phyloP scores from a whole-genome alignment of 2,329 filamentous ascomycete species.

The Endothia cerciana region DNA sequence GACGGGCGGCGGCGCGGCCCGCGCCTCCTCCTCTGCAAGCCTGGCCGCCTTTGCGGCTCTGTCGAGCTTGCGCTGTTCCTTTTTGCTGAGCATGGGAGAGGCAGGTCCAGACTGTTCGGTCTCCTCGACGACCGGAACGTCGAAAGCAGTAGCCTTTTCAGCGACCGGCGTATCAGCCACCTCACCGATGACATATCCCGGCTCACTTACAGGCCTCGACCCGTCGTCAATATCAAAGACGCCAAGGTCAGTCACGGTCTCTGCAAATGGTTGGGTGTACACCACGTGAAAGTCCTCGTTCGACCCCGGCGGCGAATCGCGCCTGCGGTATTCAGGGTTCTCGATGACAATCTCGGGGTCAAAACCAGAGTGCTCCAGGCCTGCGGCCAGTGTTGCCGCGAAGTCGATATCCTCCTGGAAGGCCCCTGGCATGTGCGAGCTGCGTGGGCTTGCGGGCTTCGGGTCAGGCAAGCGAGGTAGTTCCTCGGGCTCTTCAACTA shows the following conservation, averaged over 20 bases:
- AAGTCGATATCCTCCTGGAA: constrained; percentile 73
- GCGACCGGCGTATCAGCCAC: constrained; percentile 46
- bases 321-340: constrained; percentile 64
- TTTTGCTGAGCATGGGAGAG: constrained; percentile 47
- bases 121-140: constrained; percentile 32
- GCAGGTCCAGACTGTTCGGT: constrained; percentile 22
- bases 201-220: constrained; percentile 36
- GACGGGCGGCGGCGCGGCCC: constrained; percentile 1
- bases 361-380: constrained; percentile 70
- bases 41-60: constrained; percentile 43
- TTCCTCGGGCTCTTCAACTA: constrained; percentile 28
- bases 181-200: constrained; percentile 54
- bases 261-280: constrained; percentile 55
- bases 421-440: constrained; percentile 61
- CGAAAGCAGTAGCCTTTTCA: constrained; percentile 35
- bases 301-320: constrained; percentile 66
- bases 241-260: constrained; percentile 50
- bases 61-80: constrained; percentile 53
- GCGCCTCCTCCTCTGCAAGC: constrained; percentile 33
- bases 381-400: constrained; percentile 70
- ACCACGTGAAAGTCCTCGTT: constrained; percentile 45
- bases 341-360: constrained; percentile 72
- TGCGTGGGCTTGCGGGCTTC: constrained; percentile 55
- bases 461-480: constrained; percentile 52
- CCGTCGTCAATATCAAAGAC: constrained; percentile 39